These are phyloP conservation scores for Fonsecaea pugnacius DNA, from an alignment of 2,329 filamentous ascomycete genomes.

Conservation along the genomic window DNA sequence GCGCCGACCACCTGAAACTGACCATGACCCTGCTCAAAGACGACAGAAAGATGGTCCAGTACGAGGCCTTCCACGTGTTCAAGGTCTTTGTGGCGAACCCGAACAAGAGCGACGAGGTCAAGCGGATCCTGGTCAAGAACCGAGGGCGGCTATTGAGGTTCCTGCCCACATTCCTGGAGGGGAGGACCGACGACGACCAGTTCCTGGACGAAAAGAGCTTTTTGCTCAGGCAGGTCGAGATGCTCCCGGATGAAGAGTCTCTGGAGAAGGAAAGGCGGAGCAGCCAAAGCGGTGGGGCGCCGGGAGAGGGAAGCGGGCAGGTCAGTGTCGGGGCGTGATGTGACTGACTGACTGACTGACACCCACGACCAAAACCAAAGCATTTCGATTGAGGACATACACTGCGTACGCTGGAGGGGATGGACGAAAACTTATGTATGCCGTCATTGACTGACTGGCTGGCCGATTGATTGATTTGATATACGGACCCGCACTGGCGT, in stretches of 20 bases:
- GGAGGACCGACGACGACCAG: constrained; percentile 95
- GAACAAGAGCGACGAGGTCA: constrained; percentile 94
- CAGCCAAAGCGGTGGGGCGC: not conserved
- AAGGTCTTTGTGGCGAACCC: constrained; percentile 99
- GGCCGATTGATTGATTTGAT: too few species aligned
- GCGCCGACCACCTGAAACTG: constrained; percentile 93
- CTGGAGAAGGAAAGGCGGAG: constrained; percentile 8
- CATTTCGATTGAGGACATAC: not conserved
- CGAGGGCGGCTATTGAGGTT: constrained; percentile 88
- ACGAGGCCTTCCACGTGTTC: constrained; percentile 98
- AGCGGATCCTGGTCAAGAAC: constrained; percentile 95
- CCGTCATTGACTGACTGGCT: too few species aligned
- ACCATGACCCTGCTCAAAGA: constrained; percentile 97
- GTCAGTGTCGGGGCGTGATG: constrained; percentile 24
- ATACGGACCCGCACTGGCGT: too few species aligned
- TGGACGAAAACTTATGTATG: too few species aligned
- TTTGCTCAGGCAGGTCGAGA: constrained; percentile 86
- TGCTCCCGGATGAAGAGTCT: constrained; percentile 30
- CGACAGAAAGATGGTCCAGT: constrained; percentile 98
- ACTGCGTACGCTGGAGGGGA: too few species aligned
- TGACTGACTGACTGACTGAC: not conserved
- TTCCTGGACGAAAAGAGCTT: constrained; percentile 99
- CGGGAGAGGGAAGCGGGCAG: constrained; percentile 4
- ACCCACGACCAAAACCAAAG: too few species aligned
- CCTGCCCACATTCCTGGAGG: constrained; percentile 87